Evolutionary conservation across 768 basidiomycete species (phyloP), one percentile per base, ranked within the genome.

Genomic region (Kwoniella newhampshirensis): DNA sequence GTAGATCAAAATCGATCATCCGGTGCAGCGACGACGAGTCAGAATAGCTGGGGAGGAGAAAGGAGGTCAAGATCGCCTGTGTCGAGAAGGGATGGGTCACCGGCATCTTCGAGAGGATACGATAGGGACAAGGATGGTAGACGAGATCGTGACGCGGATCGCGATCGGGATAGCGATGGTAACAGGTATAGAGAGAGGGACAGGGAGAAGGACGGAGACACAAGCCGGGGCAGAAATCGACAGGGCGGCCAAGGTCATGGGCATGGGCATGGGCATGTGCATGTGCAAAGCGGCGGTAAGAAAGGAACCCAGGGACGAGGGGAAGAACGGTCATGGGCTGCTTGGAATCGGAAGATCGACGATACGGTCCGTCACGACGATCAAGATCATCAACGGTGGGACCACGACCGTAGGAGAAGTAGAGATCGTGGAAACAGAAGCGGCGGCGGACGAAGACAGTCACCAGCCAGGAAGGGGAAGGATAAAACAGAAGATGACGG

Each of bases 301-400:
- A 32, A 32, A 32, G 32, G 32, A 6, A 32, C 32, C 7, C 6
- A 32, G 7, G 32, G 32, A 13, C 6, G 13, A 50, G 30, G 35
- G 36, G 54, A 28, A 30, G 54, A 59, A 35, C 35, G 57, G 40
- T 45, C 42, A 18, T 59, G 57, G 57, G 57, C 51, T 15, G 57
- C 57, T 27, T 59, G 57, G 57, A 53, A 52, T 35, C 17, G 45
- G 32, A 59, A 59, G 28, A 28, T 59, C 2, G 43, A 58, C 12
- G 37, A 32, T 32, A 6, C 32, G 32, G 32, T 32, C 32, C 6
- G 41, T 6, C 7, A 23, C 41, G 41, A 50, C 32, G 23, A 20
- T 39, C 35, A 41, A 6, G 23, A 27, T 5, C 36, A 20, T 12
- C 32, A 41, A 46, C 44, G 44, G 18, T 8, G 20, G 8, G n/a